Evolutionary conservation across 768 basidiomycete species (phyloP), one percentile per base, ranked within the genome.

Genomic region (Leccinum rimulosum): DNA sequence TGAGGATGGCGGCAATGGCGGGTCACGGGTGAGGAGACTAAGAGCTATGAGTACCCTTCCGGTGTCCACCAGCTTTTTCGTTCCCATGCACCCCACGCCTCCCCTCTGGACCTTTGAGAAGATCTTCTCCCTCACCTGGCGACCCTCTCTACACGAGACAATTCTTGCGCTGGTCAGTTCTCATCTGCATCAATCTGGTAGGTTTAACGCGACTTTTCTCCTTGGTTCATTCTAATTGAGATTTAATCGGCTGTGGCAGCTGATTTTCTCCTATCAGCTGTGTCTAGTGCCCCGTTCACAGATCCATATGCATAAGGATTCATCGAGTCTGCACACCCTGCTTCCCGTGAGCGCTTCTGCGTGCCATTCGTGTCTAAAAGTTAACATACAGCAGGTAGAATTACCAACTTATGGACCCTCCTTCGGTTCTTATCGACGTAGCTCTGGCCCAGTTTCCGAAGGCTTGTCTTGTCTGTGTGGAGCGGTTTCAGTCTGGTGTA

Each of bases 141-240:
- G 68, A 75, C 8, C 72, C 73, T 11, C 71, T 74, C 12, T 74
- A 73, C 14, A 55, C 58, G 14, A 30, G 54, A 7, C 57, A 52
- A 36, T 19, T 69, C 69, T 8, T 77, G 75, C 56, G 66, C 59
- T 31, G 70, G 74, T n/a, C 15, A 54, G 19, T 77, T 57, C 72
- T 67, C 45, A 72, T 76, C 52, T 73, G 71, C 57, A 67, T 77
- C 12, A 75, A 77, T 60, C 25, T 74, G 40, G 73, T 74, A 17
- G 2, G 72, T 61, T 3, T 4, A 47, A 8, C 11, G 14, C 6
- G n/a, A 17, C 5, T 53, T 52, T 40, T 19, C 17, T 28, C 6
- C 19, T 15, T 43, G 33, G 2, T 28, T 0, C 1, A 10, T 51
- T 33, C 43, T 38, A 50, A 45, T 3, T 25, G 30, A 1, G 7